Conservation (phyloP, 1,139 yeast genomes). For the Blastobotrys proliferans region DNA sequence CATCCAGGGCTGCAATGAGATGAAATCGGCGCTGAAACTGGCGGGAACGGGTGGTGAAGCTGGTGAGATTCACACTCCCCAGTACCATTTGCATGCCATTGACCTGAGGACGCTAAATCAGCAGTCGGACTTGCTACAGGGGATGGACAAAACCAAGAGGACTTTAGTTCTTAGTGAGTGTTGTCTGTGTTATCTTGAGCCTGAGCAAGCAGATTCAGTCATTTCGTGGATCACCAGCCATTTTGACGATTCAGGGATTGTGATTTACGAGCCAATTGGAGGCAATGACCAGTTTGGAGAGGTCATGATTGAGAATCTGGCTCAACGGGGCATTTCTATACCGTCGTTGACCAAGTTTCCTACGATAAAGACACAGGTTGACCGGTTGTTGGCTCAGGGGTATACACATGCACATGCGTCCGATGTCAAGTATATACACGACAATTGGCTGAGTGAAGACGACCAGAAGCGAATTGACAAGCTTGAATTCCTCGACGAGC, state of each 20-base stretch:
- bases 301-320: slow-evolving; percentile 75
- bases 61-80: slow-evolving; percentile 40
- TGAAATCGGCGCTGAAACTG: slow-evolving; percentile 19
- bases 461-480: slow-evolving; percentile 54
- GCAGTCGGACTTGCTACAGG: slow-evolving; percentile 19
- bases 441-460: slow-evolving; percentile 47
- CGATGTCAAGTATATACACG: slow-evolving; percentile 58
- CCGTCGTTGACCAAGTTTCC: slow-evolving; percentile 54
- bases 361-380: slow-evolving; percentile 45
- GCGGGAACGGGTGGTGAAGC: background rate
- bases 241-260: slow-evolving; percentile 35
- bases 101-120: slow-evolving; percentile 46
- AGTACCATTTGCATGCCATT: slow-evolving; percentile 51
- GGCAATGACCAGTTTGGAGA: slow-evolving; percentile 69
- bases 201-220: slow-evolving; percentile 51
- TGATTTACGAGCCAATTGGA: slow-evolving; percentile 82
- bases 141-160: slow-evolving; percentile 45
- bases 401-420: slow-evolving; percentile 38
- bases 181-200: slow-evolving; percentile 75
- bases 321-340: slow-evolving; percentile 66
- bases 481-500: slow-evolving; percentile 81
- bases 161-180: slow-evolving; percentile 84
- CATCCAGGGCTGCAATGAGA: slow-evolving; percentile 33
- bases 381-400: slow-evolving; percentile 31
- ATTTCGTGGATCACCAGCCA: slow-evolving; percentile 36